phyloP scores from a whole-genome alignment of 495 filamentous ascomycete species.

The Lichenothelia convexa region DNA sequence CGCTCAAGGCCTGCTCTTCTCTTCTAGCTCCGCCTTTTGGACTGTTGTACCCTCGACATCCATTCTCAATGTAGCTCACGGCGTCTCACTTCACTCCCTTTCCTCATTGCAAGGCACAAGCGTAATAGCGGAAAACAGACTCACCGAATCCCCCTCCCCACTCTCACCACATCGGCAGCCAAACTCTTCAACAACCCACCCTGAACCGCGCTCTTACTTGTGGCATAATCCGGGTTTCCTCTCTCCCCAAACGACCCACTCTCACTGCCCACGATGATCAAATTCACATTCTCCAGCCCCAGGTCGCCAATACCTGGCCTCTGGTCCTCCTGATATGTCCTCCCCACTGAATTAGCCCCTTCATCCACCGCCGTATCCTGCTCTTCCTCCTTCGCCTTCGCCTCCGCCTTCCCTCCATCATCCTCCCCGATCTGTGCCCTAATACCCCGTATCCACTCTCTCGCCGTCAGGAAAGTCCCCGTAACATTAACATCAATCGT shows the following conservation, averaged over 20 bases:
- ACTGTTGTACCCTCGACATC: too few relatives aligned
- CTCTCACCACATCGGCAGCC: conserved; percentile 19
- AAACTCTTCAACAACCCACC: conserved; percentile 21
- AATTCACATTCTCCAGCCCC: conserved; percentile 20
- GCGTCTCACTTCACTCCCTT: too few relatives aligned
- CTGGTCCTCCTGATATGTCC: too few relatives aligned
- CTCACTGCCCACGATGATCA: conserved; percentile 27
- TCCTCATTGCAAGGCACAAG: too few relatives aligned
- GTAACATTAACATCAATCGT: conserved; percentile 24
- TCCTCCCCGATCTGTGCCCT: background rate
- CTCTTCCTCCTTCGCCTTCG: conserved; percentile 6
- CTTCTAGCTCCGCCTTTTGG: too few relatives aligned
- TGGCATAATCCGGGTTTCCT: conserved; percentile 22
- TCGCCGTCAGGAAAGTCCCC: conserved; percentile 26
- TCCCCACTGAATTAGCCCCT: too few relatives aligned
- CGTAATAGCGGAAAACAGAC: too few relatives aligned
- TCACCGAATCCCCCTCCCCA: conserved; percentile 16
- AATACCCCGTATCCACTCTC: conserved; percentile 16
- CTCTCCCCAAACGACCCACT: conserved; percentile 26
- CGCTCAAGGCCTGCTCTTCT: too few relatives aligned
- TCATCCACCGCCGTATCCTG: too few relatives aligned
- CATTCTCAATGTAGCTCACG: too few relatives aligned
- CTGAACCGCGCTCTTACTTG: conserved; percentile 26
- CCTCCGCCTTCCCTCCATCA: conserved; percentile 8
- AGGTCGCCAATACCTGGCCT: too few relatives aligned